Percentiles rank a stretch among this genome's conserved stretches.
Evolutionary conservation across 192 early-diverging fungal genomes (phyloP).

Genomic region (Entrophospora sp.): DNA sequence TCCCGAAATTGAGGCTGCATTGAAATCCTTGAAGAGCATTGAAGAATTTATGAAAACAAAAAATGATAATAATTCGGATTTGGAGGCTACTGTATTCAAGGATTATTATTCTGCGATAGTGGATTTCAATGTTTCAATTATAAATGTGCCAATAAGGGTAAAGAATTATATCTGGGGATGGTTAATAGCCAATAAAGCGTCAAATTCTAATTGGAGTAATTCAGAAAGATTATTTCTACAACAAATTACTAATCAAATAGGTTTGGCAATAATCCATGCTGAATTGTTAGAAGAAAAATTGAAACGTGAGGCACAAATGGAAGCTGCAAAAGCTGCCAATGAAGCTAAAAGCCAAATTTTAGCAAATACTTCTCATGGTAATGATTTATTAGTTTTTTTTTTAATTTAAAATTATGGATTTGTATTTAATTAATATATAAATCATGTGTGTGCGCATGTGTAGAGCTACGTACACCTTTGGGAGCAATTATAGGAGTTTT

Average conservation of each 20-base stretch:
- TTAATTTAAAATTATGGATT: too few species aligned
- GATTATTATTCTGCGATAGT: neutral
- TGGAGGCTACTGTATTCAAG: too few species aligned
- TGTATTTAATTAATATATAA: too few species aligned
- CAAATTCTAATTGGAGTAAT: conserved; percentile 21
- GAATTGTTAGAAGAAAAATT: conserved; percentile 31
- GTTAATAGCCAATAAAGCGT: conserved; percentile 1
- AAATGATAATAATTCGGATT: too few species aligned
- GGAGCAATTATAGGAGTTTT: conserved; percentile 37
- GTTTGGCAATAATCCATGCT: conserved; percentile 31
- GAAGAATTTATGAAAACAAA: too few species aligned
- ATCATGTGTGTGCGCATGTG: too few species aligned
- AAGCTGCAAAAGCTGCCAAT: conserved; percentile 33
- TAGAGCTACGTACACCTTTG: conserved; percentile 26
- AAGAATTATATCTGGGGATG: neutral
- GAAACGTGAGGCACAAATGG: conserved; percentile 31
- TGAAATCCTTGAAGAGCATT: too few species aligned
- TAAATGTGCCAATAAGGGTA: neutral
- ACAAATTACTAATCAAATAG: conserved; percentile 34
- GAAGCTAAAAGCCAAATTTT: conserved; percentile 37
- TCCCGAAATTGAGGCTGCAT: too few species aligned
- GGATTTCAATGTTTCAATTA: neutral
- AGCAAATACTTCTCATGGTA: conserved; percentile 36
- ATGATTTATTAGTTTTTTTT: too few species aligned
- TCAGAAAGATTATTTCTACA: conserved; percentile 30